Percentiles rank a stretch among this genome's conserved stretches.
Evolutionary conservation across 768 basidiomycete species (phyloP).

Genomic region (Pulveroboletus sp.): DNA sequence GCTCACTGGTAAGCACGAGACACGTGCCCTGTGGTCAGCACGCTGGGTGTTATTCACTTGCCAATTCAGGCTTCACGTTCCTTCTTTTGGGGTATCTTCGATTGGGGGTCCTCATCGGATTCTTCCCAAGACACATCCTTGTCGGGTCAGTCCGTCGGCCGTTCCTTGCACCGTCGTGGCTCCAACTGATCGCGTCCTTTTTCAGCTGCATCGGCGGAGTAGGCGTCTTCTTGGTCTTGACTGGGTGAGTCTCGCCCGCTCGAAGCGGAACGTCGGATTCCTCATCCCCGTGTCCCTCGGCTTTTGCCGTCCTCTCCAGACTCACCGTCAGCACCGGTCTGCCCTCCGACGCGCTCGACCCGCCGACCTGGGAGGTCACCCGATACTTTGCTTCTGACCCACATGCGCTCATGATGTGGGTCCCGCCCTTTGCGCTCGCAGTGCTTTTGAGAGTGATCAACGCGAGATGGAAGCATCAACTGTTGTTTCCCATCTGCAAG

Average conservation of each 20-base stretch:
- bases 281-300: background rate
- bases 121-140: constrained; percentile 94
- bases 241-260: constrained; percentile 51
- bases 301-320: constrained; percentile 32
- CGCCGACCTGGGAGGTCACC: constrained; percentile 59
- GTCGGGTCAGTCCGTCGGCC: constrained; percentile 61
- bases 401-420: constrained; percentile 72
- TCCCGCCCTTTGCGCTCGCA: constrained; percentile 72
- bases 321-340: constrained; percentile 83
- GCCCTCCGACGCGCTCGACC: constrained; percentile 66
- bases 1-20: constrained; percentile 58
- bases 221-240: constrained; percentile 85
- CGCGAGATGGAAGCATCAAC: constrained; percentile 73
- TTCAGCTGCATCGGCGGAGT: constrained; percentile 88
- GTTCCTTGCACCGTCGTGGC: constrained; percentile 1
- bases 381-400: constrained; percentile 60
- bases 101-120: constrained; percentile 83
- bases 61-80: constrained; percentile 50
- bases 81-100: constrained; percentile 81
- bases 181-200: background rate
- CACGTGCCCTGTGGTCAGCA: too few relatives aligned
- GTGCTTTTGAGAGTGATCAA: constrained; percentile 77
- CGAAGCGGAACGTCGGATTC: background rate
- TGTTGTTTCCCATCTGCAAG: constrained; percentile 86
- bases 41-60: too few relatives aligned